These are phyloP conservation scores for Ophiostoma piceae DNA, from an alignment of 2,329 filamentous ascomycete genomes.

Conservation along the genomic window DNA sequence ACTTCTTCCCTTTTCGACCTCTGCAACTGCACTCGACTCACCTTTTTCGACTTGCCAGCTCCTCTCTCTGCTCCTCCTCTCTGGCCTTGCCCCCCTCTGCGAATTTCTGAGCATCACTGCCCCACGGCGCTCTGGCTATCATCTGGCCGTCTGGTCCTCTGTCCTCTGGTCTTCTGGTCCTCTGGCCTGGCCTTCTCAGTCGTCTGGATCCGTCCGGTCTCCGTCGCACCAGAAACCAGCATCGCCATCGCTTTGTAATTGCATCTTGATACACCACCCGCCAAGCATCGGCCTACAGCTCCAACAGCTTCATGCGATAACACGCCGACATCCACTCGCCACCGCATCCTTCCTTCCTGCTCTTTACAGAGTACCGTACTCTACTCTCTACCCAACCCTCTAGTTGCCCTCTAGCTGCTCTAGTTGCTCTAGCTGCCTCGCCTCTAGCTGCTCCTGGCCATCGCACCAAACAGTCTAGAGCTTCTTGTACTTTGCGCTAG, in stretches of 20 bases:
- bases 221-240: background rate
- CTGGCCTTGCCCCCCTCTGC: background rate
- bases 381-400: background rate
- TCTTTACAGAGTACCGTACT: too few species aligned
- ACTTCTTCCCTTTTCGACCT: background rate
- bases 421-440: background rate
- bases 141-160: background rate
- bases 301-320: background rate
- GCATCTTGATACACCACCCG: background rate
- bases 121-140: constrained; percentile 5
- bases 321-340: background rate
- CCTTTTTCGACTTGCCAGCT: constrained; percentile 12
- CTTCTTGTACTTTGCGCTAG: constrained; percentile 13
- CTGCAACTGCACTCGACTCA: background rate
- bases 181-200: background rate
- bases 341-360: background rate
- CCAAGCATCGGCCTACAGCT: background rate
- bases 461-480: constrained; percentile 12
- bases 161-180: too few species aligned
- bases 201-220: background rate
- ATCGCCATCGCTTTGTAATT: background rate
- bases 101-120: constrained; percentile 11
- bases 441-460: background rate
- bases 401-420: background rate
- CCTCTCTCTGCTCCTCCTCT: background rate